Conservation (phyloP, 108 stramenopile species). For the Aurantiochytrium sp. region DNA sequence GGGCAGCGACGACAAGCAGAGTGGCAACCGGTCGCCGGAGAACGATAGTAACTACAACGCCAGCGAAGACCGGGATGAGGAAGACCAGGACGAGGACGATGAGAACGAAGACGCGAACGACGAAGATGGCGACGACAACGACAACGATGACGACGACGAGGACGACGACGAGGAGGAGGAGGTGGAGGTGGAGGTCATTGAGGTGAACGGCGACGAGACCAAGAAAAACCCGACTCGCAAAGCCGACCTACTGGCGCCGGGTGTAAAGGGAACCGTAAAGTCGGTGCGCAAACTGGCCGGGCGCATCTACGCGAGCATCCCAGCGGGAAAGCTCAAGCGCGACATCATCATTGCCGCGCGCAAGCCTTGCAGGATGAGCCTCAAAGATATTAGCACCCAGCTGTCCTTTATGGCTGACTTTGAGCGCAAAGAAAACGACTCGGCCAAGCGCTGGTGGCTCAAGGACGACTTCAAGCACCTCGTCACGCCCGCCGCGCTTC, state of each 20-base stretch:
- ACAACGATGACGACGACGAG: conserved; percentile 30
- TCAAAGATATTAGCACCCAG: not conserved
- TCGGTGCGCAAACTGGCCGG: too few species aligned
- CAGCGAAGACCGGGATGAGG: conserved; percentile 34
- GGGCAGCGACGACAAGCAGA: too few species aligned
- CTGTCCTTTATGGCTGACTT: not conserved
- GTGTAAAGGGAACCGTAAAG: too few species aligned
- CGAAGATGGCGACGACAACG: conserved; percentile 42
- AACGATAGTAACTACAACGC: conserved; percentile 36
- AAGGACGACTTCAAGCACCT: not conserved
- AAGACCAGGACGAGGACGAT: conserved; percentile 29
- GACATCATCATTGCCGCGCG: not conserved
- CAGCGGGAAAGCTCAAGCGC: not conserved
- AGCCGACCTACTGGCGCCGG: too few species aligned
- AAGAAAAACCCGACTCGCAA: too few species aligned
- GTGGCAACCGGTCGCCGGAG: too few species aligned
- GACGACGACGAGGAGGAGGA: conserved; percentile 22
- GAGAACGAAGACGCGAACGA: conserved; percentile 18
- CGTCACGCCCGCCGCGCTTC: too few species aligned
- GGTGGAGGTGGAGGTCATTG: not conserved
- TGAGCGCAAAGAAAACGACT: not conserved
- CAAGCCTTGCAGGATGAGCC: not conserved
- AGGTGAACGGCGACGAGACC: too few species aligned
- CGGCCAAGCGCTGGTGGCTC: not conserved
- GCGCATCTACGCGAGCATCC: too few species aligned